Evolutionary conservation across 164 flowering plant species (phyloP), one percentile per base, ranked within the genome.

Genomic region (Vitis rotundifolia): DNA sequence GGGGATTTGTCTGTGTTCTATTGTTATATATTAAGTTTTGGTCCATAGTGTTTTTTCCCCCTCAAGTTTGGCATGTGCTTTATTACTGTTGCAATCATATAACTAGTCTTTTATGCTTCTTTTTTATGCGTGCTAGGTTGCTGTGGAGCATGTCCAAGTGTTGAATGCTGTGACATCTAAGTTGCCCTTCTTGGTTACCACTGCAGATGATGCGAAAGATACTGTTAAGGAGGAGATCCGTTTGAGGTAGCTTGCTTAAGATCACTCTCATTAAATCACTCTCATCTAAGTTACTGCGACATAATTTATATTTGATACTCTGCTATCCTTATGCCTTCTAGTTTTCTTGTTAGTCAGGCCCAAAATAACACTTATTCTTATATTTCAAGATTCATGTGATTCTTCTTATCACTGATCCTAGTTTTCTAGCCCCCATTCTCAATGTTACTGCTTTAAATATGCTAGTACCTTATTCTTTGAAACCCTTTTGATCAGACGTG

Each of bases 171-270:
- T 94, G 68, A 86, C 71, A 66, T 69, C 81, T 53, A 85, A 90
- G 82, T 79, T 94, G 70, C 99, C 99, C 8, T 91, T 94, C 76
- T 68, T 89, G 83, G 95, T 94, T 72, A 92, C 99, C 50, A 85
- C 87, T 66, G 77, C 84, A 5, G 97, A 90, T 64, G 97, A 87
- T 77, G 92, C 88, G 59, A 92, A 90, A 67, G 96, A 91, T 71
- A 73, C 78, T 26, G 75, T 70, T 9, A 91, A 87, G 68, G 99
- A 94, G 82, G 99, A 94, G 71, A 90, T 88, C 37, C 93, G 97
- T 31, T 71, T 94, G 77, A 89, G 99, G 97, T 92, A 83, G 66
- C 26, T 55, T 62, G 56, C 51, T 49, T 50, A 12, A 66, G 29
- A 16, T 67, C 26, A 3, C 50, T 61, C 13, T 7, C 48, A 26